Base-by-base conservation (phyloP, 2,329 filamentous ascomycete genomes). In the Hymenoscyphus occultus region DNA sequence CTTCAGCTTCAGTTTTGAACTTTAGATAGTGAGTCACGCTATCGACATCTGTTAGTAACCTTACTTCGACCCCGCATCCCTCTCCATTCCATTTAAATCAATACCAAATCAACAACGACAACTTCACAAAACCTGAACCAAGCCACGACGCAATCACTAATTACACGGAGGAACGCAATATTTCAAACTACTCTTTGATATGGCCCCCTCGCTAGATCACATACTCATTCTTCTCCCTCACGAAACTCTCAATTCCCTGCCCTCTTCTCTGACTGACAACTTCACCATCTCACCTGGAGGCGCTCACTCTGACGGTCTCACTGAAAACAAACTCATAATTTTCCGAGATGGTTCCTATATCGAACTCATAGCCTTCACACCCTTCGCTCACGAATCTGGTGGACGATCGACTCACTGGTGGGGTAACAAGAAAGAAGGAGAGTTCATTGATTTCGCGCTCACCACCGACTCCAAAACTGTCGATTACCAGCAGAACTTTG, bases 321-420 rank as follows among this genome's bases (percentile, higher is more conserved):
- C 83, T 1, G 83, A 81, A 66, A 90, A 90, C 76, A 83, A 82
- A 56, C 82, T 90, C 19, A 82, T 90, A 22, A 76, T 88, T 14
- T 83, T 91, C 65, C 71, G 78, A 32, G 87, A 90, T 69, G 88
- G 88, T 9, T 82, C 82, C 28, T 90, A 90, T 76, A 78, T 91
- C 62, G 88, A 91, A 72, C n/a, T 71, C 7, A 67, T 71, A 39
- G 63, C 71, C 28, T 72, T 72, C 48, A 65, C 70, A 22, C 77
- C 35, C 76, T 78, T 22, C 76, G 76, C 0, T 9, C n/a, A 4
- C 42, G 61, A 32, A 22, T 13, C 31, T 1, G 76, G 78, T 4
- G 70, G 75, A 6, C 79, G 82, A 3, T 71, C 71, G 5, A 75
- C 76, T 1, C 86, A 90, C 71, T 83, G 83, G 71, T 91, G 87